Evolutionary conservation across 108 stramenopile genomes (phyloP).

Genomic region (Chaetoceros tenuissimus): DNA sequence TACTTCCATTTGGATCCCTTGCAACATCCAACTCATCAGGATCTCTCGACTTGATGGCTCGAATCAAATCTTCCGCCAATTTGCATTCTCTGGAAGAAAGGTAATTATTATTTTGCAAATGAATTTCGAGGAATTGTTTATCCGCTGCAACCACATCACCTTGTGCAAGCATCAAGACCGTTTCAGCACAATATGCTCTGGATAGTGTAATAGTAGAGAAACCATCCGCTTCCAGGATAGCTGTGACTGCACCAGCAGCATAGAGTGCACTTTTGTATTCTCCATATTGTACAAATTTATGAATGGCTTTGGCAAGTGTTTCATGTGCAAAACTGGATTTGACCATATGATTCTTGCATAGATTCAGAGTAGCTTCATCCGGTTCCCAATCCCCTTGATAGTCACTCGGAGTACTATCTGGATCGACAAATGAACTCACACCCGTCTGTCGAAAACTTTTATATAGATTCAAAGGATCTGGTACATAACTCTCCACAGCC

Average conservation of each 20-base stretch:
- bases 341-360: slow-evolving; percentile 55
- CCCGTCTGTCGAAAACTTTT: slow-evolving; percentile 72
- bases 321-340: slow-evolving; percentile 66
- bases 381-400: neutral
- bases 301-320: slow-evolving; percentile 40
- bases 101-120: slow-evolving; percentile 70
- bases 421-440: slow-evolving; percentile 40
- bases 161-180: slow-evolving; percentile 64
- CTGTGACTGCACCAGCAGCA: slow-evolving; percentile 62
- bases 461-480: slow-evolving; percentile 70
- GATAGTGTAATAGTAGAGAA: slow-evolving; percentile 61
- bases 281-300: slow-evolving; percentile 32
- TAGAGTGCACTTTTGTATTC: slow-evolving; percentile 77
- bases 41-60: slow-evolving; percentile 64
- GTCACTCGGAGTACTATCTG: slow-evolving; percentile 8
- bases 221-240: slow-evolving; percentile 54
- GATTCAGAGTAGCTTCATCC: slow-evolving; percentile 32
- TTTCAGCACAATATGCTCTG: slow-evolving; percentile 54
- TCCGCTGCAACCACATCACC: slow-evolving; percentile 79
- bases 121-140: slow-evolving; percentile 65
- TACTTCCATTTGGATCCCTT: slow-evolving; percentile 37
- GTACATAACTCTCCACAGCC: slow-evolving; percentile 66
- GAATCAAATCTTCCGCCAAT: slow-evolving; percentile 80
- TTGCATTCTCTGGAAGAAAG: slow-evolving; percentile 76
- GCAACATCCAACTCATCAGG: slow-evolving; percentile 64